phyloP scores from a whole-genome alignment of 495 filamentous ascomycete genomes.

The Cetradonia linearis region DNA sequence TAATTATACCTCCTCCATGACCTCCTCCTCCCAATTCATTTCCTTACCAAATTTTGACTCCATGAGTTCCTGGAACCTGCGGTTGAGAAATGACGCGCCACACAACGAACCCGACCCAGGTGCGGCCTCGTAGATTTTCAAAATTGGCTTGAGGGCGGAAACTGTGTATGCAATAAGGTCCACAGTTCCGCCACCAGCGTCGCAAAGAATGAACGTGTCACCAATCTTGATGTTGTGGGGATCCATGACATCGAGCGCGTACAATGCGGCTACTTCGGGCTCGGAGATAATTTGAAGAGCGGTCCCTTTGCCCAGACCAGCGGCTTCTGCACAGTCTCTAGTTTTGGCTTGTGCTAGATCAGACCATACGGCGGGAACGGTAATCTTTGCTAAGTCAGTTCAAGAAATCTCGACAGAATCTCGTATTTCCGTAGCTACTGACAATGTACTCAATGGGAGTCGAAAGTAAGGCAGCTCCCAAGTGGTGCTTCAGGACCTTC shows the following conservation, averaged over 20 bases:
- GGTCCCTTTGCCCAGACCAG: conserved; percentile 51
- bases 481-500: too few species aligned
- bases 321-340: conserved; percentile 51
- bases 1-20: conserved; percentile 43
- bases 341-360: conserved; percentile 63
- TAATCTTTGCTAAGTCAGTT: conserved; percentile 27
- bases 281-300: conserved; percentile 61
- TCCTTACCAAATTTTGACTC: conserved; percentile 49
- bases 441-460: conserved; percentile 54
- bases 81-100: conserved; percentile 61
- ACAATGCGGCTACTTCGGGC: conserved; percentile 67
- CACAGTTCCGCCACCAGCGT: conserved; percentile 71
- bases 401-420: too few species aligned
- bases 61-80: conserved; percentile 59
- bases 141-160: conserved; percentile 25
- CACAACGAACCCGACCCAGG: conserved; percentile 57
- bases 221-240: conserved; percentile 52
- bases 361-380: conserved; percentile 59
- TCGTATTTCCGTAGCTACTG: neutral
- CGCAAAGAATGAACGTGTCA: conserved; percentile 66
- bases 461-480: conserved; percentile 46
- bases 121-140: conserved; percentile 54
- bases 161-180: conserved; percentile 50
- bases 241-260: conserved; percentile 56
- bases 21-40: conserved; percentile 44